phyloP scores from a whole-genome alignment of 139 green algal genomes.

The Pedinophyceae sp. region DNA sequence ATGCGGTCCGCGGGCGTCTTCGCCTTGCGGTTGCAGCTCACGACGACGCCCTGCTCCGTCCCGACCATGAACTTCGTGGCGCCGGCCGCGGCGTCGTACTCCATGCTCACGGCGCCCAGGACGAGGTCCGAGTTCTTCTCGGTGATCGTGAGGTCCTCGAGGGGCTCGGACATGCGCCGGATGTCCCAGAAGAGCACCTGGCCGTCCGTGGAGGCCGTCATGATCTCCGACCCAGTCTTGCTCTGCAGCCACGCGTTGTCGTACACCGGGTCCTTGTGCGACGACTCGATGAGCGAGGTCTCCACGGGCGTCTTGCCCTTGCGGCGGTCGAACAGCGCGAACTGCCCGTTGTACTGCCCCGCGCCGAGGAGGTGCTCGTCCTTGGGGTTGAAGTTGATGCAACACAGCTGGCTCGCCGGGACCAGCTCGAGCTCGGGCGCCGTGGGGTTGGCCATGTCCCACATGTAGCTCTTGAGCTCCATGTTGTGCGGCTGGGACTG shows the following conservation, averaged over 20 bases:
- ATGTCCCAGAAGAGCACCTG: slow-evolving; percentile 54
- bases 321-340: slow-evolving; percentile 68
- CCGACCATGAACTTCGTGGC: slow-evolving; percentile 93
- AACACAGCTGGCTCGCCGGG: slow-evolving; percentile 56
- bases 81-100: slow-evolving; percentile 67
- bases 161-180: slow-evolving; percentile 50
- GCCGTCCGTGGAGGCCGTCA: slow-evolving; percentile 62
- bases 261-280: slow-evolving; percentile 52
- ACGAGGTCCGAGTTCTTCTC: slow-evolving; percentile 42
- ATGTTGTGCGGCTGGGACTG: slow-evolving; percentile 58
- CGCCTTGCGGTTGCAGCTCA: slow-evolving; percentile 77
- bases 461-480: slow-evolving; percentile 60
- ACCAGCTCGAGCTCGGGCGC: slow-evolving; percentile 57
- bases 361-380: slow-evolving; percentile 60
- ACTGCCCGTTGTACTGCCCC: slow-evolving; percentile 81
- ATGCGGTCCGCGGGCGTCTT: slow-evolving; percentile 78
- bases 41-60: slow-evolving; percentile 59
- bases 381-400: slow-evolving; percentile 62
- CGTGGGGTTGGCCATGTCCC: slow-evolving; percentile 76
- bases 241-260: slow-evolving; percentile 79
- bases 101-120: slow-evolving; percentile 32
- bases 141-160: slow-evolving; percentile 41
- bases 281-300: slow-evolving; percentile 47
- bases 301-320: slow-evolving; percentile 53
- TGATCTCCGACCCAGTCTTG: slow-evolving; percentile 80